Base-by-base conservation (phyloP, 2,329 filamentous ascomycete genomes). In the Penicillium sp. region DNA sequence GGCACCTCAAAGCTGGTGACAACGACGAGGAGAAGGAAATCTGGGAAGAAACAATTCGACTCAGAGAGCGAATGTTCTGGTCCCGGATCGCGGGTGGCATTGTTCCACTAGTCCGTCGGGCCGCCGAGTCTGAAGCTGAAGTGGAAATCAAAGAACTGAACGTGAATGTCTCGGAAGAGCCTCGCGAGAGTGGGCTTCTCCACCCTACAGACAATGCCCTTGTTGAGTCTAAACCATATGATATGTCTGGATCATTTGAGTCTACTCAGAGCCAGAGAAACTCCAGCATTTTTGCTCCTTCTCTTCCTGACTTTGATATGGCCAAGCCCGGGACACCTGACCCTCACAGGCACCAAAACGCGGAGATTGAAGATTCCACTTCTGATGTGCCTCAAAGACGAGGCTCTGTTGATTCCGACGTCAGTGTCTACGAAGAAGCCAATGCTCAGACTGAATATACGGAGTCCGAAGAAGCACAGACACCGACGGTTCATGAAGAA, bases 1-100 rank as follows among this genome's bases (percentile, higher is more conserved):
- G 95, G 2, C 90, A 96, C 68, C 95, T 95, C 87, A 87, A 90
- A 50, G 88, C 89, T 13, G 90, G 93, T 47, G 90, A 90, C 55
- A 85, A 89, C 39, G 91, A 95, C 49, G 90, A 92, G 33, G 91
- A 96, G 75, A 91, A 90, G 69, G 85, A 87, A 27, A 91, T 92
- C 0, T 99, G 95, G 95, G 93, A 98, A 71, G 95, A 99, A 78
- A 91, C 91, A 56, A 90, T 97, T 11, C 86, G 89, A 29, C 76
- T 98, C 48, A 84, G 95, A 50, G 95, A 99, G 73, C 88, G 93
- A 65, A 96, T 99, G 90, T 99, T 99, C 72, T 99, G 95, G 95
- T 87, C 90, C 50, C 85, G 95, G 54, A 86, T 99, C 52, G 93
- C 93, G 26, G 95, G 93, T 27, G 95, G 95, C 14, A 91, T 99